Evolutionary conservation across 495 filamentous ascomycete species (phyloP).

Genomic region (Penicillium lividum): DNA sequence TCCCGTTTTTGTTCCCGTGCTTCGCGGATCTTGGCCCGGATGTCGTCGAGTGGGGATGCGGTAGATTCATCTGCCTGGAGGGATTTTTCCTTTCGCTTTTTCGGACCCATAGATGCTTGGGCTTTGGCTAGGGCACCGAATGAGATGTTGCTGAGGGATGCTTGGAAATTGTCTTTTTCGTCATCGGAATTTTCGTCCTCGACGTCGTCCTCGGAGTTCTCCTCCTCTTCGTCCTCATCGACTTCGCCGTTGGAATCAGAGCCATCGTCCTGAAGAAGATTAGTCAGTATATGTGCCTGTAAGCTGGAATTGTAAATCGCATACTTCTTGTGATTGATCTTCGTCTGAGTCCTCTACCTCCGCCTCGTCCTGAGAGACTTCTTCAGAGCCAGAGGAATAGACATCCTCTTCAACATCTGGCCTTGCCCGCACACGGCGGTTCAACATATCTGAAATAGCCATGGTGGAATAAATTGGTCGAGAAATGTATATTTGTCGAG

Average conservation of each 20-base stretch:
- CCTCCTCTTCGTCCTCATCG: constrained; percentile 5
- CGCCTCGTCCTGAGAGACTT: constrained; percentile 29
- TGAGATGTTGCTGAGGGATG: constrained; percentile 58
- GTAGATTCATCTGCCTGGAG: constrained; percentile 3
- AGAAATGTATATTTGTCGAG: not conserved
- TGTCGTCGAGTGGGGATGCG: constrained; percentile 38
- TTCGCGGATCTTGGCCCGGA: constrained; percentile 42
- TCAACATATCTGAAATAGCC: constrained; percentile 51
- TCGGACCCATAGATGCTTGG: constrained; percentile 62
- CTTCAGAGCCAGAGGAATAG: constrained; percentile 34
- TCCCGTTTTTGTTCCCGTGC: constrained; percentile 46
- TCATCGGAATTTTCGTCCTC: constrained; percentile 19
- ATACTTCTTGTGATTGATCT: constrained; percentile 35
- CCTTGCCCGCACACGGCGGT: constrained; percentile 60
- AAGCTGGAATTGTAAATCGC: constrained; percentile 2
- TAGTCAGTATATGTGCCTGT: not conserved
- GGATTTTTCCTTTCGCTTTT: constrained; percentile 40
- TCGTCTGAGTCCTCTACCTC: constrained; percentile 35
- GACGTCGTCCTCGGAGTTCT: not conserved
- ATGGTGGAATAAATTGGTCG: constrained; percentile 24
- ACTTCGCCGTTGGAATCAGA: not conserved
- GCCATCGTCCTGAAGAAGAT: not conserved
- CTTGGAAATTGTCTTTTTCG: constrained; percentile 43
- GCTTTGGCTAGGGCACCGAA: constrained; percentile 89
- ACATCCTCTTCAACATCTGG: constrained; percentile 57